Evolutionary conservation across 495 filamentous ascomycete genomes (phyloP).

Genomic region (Aspergillus sparsus): DNA sequence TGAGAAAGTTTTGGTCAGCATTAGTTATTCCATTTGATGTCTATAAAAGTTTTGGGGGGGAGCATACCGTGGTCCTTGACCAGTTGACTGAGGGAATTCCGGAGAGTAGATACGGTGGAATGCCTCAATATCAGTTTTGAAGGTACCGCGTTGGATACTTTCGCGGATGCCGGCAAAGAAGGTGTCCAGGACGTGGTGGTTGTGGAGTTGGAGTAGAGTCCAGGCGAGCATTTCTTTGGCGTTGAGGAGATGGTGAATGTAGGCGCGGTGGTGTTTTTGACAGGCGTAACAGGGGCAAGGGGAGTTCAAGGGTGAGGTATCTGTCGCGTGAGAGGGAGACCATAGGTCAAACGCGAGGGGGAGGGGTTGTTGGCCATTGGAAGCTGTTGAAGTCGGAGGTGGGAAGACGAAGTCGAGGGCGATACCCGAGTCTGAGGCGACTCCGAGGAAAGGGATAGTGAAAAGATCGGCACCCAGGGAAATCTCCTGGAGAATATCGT

Average conservation of each 20-base stretch:
- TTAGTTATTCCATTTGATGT: too few species aligned
- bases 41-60: not conserved
- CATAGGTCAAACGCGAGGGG: conserved; percentile 80
- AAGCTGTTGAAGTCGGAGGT: conserved; percentile 17
- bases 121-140: conserved; percentile 55
- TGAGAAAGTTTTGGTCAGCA: not conserved
- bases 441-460: conserved; percentile 69
- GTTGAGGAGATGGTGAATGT: conserved; percentile 77
- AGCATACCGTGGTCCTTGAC: conserved; percentile 71
- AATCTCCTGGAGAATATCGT: conserved; percentile 72
- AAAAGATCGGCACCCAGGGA: conserved; percentile 78
- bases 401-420: conserved; percentile 81
- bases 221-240: conserved; percentile 97
- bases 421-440: conserved; percentile 80
- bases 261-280: conserved; percentile 79
- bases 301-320: conserved; percentile 56
- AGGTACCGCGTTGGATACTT: conserved; percentile 60
- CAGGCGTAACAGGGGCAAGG: conserved; percentile 84
- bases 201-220: conserved; percentile 90
- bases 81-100: conserved; percentile 69
- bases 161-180: conserved; percentile 75
- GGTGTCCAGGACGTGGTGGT: conserved; percentile 64
- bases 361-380: conserved; percentile 17
- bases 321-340: conserved; percentile 54
- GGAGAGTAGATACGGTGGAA: conserved; percentile 67